Base-by-base conservation (phyloP, 495 filamentous ascomycete genomes). In the Penicillium psychrofluorescens region DNA sequence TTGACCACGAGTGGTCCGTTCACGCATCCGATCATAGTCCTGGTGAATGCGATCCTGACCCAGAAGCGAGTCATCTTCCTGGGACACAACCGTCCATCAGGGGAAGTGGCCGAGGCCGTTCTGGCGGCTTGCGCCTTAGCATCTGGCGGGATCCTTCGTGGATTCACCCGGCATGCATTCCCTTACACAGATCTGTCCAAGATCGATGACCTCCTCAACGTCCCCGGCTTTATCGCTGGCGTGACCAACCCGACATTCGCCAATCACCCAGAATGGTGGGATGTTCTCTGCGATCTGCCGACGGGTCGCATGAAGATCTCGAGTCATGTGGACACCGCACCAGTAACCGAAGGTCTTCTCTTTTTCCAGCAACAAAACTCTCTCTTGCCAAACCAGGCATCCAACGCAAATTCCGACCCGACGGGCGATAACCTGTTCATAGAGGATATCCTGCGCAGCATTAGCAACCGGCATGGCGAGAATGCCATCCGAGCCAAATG, bases 151-250 rank as follows among this genome's bases (percentile, higher is more conserved):
- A 74, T 95, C n/a, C 71, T 99, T 12, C 72, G 88, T 35, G 92
- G 94, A 15, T 97, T 97, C 64, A 95, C 90, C 13, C 80, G 92
- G n/a, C 87, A 95, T 68, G 94, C 94, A 11, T 99, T 99, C 58
- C 92, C 92, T 6, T 99, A 99, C 59, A 99, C 92, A 7, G 92
- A 99, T 63, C 75, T 99, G 14, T 95, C 88, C 35, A 99, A 99
- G 63, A 88, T 99, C 38, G 92, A 99, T 52, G 92, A 97, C 59
- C 78, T 99, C 6, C 74, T 97, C 29, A 86, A 88, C 48, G 94
- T 99, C 1, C 90, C 94, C 13, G 92, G 92, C 7, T 99, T 99
- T 60, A 94, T 99, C 55, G 92, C 92, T 13, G 92, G 92, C 45
- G 92, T 99, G 12, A 99, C 92, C 2, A 99, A 99, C 63, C 92